phyloP scores from a whole-genome alignment of 2,329 filamentous ascomycete genomes.

The Neonectria magnoliae region DNA sequence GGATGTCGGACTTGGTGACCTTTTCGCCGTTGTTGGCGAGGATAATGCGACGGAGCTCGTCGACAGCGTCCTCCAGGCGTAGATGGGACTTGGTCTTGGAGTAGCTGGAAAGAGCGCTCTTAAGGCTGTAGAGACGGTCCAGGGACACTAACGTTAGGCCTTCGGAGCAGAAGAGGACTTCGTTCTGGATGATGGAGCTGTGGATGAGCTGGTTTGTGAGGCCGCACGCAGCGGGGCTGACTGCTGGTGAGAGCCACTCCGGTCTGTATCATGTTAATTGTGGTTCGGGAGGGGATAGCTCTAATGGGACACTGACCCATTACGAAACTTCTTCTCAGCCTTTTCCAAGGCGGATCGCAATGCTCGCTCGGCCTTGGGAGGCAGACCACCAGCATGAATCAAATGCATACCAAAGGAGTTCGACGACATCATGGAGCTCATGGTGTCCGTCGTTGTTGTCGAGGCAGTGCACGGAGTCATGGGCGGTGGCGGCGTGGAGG shows the following conservation, averaged over 20 bases:
- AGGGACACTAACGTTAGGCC: slow-evolving; percentile 69
- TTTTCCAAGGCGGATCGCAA: slow-evolving; percentile 61
- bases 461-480: slow-evolving; percentile 60
- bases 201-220: slow-evolving; percentile 63
- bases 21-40: slow-evolving; percentile 61
- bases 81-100: slow-evolving; percentile 55
- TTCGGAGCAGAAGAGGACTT: slow-evolving; percentile 68
- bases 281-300: neutral
- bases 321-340: slow-evolving; percentile 58
- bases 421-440: slow-evolving; percentile 46
- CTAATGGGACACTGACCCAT: slow-evolving; percentile 48
- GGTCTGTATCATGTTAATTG: slow-evolving; percentile 43
- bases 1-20: slow-evolving; percentile 61
- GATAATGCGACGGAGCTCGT: slow-evolving; percentile 69
- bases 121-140: slow-evolving; percentile 73
- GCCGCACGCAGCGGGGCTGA: slow-evolving; percentile 54
- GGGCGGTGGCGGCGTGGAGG: slow-evolving; percentile 55
- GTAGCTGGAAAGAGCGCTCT: slow-evolving; percentile 68
- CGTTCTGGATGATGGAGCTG: slow-evolving; percentile 68
- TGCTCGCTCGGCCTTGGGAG: slow-evolving; percentile 57
- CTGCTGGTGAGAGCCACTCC: slow-evolving; percentile 56
- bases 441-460: slow-evolving; percentile 47
- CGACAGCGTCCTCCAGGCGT: slow-evolving; percentile 68
- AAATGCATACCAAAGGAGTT: slow-evolving; percentile 61
- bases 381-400: slow-evolving; percentile 58